phyloP scores from a whole-genome alignment of 2,329 filamentous ascomycete species.

The Gnomoniopsis sp. region DNA sequence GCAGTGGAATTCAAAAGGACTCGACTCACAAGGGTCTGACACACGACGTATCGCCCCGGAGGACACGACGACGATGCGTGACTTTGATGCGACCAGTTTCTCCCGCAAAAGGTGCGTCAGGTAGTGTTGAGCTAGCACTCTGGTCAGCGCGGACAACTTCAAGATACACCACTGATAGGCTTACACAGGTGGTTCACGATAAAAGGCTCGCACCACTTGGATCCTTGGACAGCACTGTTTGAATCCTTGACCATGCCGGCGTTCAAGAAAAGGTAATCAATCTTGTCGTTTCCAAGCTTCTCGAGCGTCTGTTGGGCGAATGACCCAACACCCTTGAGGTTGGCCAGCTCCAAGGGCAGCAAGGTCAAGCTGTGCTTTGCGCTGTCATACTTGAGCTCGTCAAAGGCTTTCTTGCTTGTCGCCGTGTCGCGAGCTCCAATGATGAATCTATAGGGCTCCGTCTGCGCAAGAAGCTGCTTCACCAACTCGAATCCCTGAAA shows the following conservation, averaged over 20 bases:
- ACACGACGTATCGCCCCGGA: constrained; percentile 44
- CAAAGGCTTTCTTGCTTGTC: constrained; percentile 38
- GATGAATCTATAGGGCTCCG: constrained; percentile 45
- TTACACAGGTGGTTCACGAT: constrained; percentile 52
- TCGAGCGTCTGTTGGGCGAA: constrained; percentile 44
- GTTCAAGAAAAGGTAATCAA: constrained; percentile 50
- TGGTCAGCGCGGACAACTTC: not conserved
- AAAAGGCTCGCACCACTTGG: constrained; percentile 47
- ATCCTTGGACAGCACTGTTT: constrained; percentile 34
- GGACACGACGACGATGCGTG: constrained; percentile 48
- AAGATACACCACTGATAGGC: constrained; percentile 11
- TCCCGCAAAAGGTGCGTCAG: constrained; percentile 46
- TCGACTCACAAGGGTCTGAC: constrained; percentile 32
- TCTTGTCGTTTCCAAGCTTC: constrained; percentile 35
- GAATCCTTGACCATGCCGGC: constrained; percentile 40
- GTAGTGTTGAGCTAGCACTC: constrained; percentile 48
- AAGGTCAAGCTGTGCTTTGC: constrained; percentile 39
- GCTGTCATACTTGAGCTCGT: constrained; percentile 38
- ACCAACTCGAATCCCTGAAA: constrained; percentile 49
- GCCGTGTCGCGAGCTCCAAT: constrained; percentile 46
- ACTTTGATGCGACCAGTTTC: constrained; percentile 42
- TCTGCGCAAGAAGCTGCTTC: constrained; percentile 44
- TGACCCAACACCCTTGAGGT: constrained; percentile 39
- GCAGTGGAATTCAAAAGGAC: not conserved
- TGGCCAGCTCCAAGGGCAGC: constrained; percentile 45